Conservation (phyloP, 78 protist genomes). For the Salpingoeca rosetta region DNA sequence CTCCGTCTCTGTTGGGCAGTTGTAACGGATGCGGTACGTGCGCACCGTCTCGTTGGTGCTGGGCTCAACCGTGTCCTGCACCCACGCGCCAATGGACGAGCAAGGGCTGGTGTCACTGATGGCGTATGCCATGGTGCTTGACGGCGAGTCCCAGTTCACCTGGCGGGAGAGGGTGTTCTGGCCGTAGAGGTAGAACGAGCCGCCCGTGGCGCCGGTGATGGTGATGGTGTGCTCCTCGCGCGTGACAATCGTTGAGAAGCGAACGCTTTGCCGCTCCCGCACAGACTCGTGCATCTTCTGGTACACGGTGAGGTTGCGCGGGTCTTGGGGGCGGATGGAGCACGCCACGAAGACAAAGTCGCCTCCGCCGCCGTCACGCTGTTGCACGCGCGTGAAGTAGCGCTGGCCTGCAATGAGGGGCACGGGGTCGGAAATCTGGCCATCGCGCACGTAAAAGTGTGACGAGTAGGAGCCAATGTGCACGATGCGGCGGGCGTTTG, state of each 20-base stretch:
- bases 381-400: neutral
- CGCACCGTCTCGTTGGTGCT: too few species aligned
- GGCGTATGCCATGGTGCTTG: too few species aligned
- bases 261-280: neutral
- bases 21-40: too few species aligned
- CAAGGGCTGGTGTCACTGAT: too few species aligned
- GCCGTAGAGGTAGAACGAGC: neutral
- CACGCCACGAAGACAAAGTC: neutral
- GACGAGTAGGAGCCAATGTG: neutral
- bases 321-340: neutral
- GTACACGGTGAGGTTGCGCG: neutral
- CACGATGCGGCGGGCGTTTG: neutral
- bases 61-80: too few species aligned
- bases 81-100: too few species aligned
- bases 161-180: too few species aligned
- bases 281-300: neutral
- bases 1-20: too few species aligned
- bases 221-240: neutral
- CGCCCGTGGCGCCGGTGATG: neutral
- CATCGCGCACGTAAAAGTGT: neutral
- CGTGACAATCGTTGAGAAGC: neutral
- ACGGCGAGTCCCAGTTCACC: too few species aligned
- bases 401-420: neutral
- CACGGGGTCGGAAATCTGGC: neutral
- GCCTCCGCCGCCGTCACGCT: neutral